Evolutionary conservation across 2,329 filamentous ascomycete species (phyloP).

Genomic region (Colletotrichum camelliae): DNA sequence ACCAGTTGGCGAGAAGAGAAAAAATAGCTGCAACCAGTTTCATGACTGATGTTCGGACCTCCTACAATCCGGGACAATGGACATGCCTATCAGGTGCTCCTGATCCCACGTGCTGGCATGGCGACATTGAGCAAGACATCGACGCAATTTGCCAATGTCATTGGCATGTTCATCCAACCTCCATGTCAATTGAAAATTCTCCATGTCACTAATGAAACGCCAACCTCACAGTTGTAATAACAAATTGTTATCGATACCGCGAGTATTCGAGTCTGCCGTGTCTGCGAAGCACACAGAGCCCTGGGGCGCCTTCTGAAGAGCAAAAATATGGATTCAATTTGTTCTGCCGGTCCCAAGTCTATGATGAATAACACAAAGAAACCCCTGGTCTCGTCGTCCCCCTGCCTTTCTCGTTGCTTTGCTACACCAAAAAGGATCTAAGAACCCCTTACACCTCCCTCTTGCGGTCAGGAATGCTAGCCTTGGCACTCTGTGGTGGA

Average conservation of each 20-base stretch:
- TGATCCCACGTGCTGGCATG: neutral
- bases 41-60: neutral
- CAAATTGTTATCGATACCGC: fast-evolving
- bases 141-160: neutral
- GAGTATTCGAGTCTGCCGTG: fast-evolving
- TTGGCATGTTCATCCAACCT: neutral
- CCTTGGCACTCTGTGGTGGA: neutral
- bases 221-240: neutral
- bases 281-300: neutral
- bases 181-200: neutral
- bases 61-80: neutral
- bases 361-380: neutral
- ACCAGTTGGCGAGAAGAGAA: neutral
- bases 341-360: neutral
- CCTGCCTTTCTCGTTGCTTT: neutral
- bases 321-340: neutral
- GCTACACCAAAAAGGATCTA: neutral
- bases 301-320: neutral
- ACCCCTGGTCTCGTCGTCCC: neutral
- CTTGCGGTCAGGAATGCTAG: neutral
- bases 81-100: neutral
- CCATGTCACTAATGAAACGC: neutral
- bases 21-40: neutral
- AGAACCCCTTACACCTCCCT: neutral
- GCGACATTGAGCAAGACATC: neutral